Conservation (phyloP, 257 asterid species). For the Nicotiana otophora region DNA sequence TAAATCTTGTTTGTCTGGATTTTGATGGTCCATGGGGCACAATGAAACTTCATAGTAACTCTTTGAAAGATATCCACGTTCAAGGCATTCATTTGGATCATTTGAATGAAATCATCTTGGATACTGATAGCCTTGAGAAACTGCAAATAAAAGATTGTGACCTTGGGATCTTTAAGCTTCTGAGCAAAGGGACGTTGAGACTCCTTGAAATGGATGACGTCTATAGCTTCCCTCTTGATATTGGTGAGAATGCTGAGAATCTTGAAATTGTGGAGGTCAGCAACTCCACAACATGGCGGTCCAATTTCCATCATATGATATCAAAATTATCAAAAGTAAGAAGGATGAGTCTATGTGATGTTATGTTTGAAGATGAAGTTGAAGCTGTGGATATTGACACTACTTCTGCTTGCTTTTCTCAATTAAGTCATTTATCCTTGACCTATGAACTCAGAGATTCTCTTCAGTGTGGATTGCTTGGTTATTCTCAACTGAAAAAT, state of each 20-base stretch:
- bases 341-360: constrained; percentile 70
- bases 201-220: background rate
- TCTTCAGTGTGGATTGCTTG: constrained; percentile 53
- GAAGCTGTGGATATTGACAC: constrained; percentile 60
- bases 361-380: constrained; percentile 67
- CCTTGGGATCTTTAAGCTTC: background rate
- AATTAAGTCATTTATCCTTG: constrained; percentile 53
- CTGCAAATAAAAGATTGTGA: background rate
- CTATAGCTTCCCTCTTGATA: background rate
- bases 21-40: constrained; percentile 56
- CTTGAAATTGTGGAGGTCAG: constrained; percentile 42
- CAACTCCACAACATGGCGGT: constrained; percentile 69
- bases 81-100: constrained; percentile 68
- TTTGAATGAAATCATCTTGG: constrained; percentile 59
- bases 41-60: constrained; percentile 55
- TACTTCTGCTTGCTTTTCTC: constrained; percentile 63
- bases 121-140: constrained; percentile 24
- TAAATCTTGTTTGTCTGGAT: constrained; percentile 56
- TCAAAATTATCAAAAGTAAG: constrained; percentile 53
- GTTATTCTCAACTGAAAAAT: constrained; percentile 51
- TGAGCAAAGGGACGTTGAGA: background rate
- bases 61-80: constrained; percentile 57
- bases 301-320: constrained; percentile 64
- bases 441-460: constrained; percentile 61
- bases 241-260: background rate